phyloP scores from a whole-genome alignment of 345 rosid species.

The Litchi chinensis region DNA sequence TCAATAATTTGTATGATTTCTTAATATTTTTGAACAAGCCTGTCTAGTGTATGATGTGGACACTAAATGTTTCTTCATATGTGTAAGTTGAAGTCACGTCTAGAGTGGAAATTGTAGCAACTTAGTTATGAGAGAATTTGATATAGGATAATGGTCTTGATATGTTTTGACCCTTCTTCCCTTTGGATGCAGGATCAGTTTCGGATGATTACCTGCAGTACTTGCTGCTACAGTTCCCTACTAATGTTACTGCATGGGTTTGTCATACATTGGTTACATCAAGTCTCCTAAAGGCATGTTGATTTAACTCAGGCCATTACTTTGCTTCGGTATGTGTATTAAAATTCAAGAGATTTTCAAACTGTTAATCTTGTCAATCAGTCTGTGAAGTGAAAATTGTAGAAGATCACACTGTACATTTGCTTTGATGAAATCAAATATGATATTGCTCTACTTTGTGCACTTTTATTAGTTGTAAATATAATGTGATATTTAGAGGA shows the following conservation, averaged over 20 bases:
- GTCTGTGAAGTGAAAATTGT: not conserved
- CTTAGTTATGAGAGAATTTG: not conserved
- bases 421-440: not conserved
- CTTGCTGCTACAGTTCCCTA: conserved; percentile 91
- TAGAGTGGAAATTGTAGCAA: not conserved
- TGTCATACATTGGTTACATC: conserved; percentile 91
- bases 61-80: not conserved
- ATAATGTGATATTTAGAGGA: too few species aligned
- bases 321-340: conserved; percentile 37
- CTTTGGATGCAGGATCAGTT: conserved; percentile 68
- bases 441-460: not conserved
- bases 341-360: conserved; percentile 16
- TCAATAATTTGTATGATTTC: too few species aligned
- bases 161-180: conserved; percentile 10
- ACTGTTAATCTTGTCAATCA: conserved; percentile 1
- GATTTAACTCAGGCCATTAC: conserved; percentile 40
- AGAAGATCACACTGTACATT: conserved; percentile 2
- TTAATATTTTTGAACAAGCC: not conserved
- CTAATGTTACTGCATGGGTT: conserved; percentile 95
- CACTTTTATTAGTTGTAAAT: not conserved
- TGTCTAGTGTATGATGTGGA: not conserved
- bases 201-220: conserved; percentile 93
- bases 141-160: not conserved
- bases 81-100: not conserved
- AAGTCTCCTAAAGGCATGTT: conserved; percentile 93